Evolutionary conservation across 176 grass and related monocot species (phyloP).

Genomic region (Bolboschoenus planiculmis): DNA sequence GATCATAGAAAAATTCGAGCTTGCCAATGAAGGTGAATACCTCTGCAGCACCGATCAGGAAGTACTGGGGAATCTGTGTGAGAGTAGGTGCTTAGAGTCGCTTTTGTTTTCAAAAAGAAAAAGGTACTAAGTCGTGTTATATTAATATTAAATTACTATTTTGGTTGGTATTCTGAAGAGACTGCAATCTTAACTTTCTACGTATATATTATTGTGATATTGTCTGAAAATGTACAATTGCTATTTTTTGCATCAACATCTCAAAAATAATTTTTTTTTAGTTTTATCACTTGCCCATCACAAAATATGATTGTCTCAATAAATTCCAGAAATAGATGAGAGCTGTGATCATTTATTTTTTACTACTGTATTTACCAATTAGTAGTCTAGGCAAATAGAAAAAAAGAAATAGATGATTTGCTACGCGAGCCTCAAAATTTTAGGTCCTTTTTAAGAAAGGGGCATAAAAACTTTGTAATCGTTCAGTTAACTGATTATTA

Average conservation of each 20-base stretch:
- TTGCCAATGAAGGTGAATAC: conserved; percentile 77
- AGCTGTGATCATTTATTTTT: background rate
- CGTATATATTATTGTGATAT: background rate
- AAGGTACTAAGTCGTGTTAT: background rate
- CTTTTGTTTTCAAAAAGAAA: background rate
- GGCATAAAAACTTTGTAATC: background rate
- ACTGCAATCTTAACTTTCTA: background rate
- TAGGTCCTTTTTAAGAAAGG: background rate
- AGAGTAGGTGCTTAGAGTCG: background rate
- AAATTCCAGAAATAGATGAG: background rate
- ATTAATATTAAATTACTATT: background rate
- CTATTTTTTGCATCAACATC: no score
- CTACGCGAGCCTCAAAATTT: background rate
- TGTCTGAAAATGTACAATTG: background rate
- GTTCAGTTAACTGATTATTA: background rate
- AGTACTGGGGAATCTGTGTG: conserved; percentile 63
- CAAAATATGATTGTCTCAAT: background rate
- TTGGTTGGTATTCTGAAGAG: background rate
- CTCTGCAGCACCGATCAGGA: conserved; percentile 61
- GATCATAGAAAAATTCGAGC: conserved; percentile 74
- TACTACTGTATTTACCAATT: background rate
- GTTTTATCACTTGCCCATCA: background rate
- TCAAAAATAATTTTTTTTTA: background rate
- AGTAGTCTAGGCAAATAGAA: background rate
- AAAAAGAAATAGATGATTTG: background rate